A percentile compares a stretch with the other conserved stretches of the same genome.
Evolutionary conservation across 192 early-diverging fungal species (phyloP).

Genomic region (Mortierella antarctica): DNA sequence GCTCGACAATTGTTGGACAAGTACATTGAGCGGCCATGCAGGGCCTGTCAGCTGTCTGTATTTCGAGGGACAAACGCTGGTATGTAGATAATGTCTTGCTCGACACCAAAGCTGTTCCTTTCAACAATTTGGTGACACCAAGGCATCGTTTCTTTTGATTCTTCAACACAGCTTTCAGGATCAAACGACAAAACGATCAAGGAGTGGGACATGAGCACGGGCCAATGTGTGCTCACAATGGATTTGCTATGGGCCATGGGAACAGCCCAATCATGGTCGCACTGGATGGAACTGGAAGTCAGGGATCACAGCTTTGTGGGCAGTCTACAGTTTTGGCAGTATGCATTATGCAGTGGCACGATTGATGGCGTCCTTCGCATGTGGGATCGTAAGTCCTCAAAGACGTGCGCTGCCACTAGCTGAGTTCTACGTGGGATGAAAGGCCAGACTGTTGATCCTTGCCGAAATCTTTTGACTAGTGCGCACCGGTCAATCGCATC

Average conservation of each 20-base stretch:
- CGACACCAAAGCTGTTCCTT: conserved; percentile 16
- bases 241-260: conserved; percentile 76
- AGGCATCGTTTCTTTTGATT: not conserved
- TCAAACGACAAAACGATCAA: conserved; percentile 81
- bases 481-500: conserved; percentile 77
- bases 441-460: conserved; percentile 8
- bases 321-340: conserved; percentile 78
- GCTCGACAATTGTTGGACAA: conserved; percentile 45
- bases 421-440: not conserved
- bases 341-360: conserved; percentile 79
- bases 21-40: conserved; percentile 58
- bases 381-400: conserved; percentile 72
- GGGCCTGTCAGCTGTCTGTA: conserved; percentile 61
- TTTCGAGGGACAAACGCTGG: conserved; percentile 62
- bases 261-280: conserved; percentile 29
- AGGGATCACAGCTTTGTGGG: conserved; percentile 67
- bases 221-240: conserved; percentile 70
- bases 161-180: conserved; percentile 71
- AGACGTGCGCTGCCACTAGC: not conserved
- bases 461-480: conserved; percentile 44
- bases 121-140: too few relatives aligned
- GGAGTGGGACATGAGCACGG: conserved; percentile 81
- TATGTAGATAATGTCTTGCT: conserved; percentile 30
- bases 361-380: conserved; percentile 78
- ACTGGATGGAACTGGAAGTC: conserved; percentile 37